Evolutionary conservation across 164 flowering plant genomes (phyloP), one percentile per base, ranked within the genome.

Genomic region (Platanus orientalis): DNA sequence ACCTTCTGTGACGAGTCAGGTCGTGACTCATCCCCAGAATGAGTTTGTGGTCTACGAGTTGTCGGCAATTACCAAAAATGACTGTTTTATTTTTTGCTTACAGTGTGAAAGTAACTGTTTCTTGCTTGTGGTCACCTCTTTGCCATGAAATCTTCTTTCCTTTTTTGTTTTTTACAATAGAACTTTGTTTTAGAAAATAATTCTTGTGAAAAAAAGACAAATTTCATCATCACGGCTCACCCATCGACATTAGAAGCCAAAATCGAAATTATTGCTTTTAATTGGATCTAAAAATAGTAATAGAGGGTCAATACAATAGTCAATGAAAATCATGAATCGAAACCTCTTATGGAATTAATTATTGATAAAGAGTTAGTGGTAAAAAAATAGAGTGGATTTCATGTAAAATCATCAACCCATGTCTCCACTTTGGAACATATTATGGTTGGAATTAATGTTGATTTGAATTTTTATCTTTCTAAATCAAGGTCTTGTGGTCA

Each of bases 101-200:
- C 39, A 17, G 7, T 23, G 34, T 57, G 32, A 40, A 17, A 44
- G 50, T 39, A n/a, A n/a, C n/a, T 53, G 13, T 42, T 70, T 66
- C 62, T 72, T 61, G 54, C 6, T 16, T 9, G 0, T 52, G 55
- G 71, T 70, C 76, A 54, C 76, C 69, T 61, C 68, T 60, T 71
- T 72, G 76, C 74, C 77, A 76, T 63, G 64, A 64, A 66, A 69
- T 68, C 42, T 34, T n/a, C n/a, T n/a, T n/a, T n/a, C n/a, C n/a
- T n/a, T n/a, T n/a, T n/a, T n/a, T n/a, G n/a, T n/a, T n/a, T 39
- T 67, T 57, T 42, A 42, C 0, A 60, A 60, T 9, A 32, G 36
- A 54, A 45, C 23, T 21, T 17, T 64, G 64, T 5, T 54, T 58
- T 17, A 25, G 19, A 27, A 55, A 54, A 30, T 57, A 51, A 34